These are phyloP conservation scores for Desmodesmus armatus DNA, from an alignment of 139 green algal genomes.

Conservation along the genomic window DNA sequence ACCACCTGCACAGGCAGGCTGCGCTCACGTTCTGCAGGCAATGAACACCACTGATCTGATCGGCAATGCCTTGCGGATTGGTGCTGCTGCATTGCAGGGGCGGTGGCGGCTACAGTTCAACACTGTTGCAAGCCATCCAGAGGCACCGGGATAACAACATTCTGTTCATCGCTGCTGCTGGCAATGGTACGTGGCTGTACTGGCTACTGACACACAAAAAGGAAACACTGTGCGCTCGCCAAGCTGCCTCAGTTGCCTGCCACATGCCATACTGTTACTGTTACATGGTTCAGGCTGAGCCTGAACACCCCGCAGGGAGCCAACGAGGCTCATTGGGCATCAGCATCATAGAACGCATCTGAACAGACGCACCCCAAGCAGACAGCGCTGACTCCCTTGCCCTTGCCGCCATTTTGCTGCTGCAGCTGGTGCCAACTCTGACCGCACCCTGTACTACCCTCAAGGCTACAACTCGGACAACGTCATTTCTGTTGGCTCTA, in stretches of 20 bases:
- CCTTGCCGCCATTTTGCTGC: neutral
- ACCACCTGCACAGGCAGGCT: neutral
- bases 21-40: neutral
- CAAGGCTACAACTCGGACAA: neutral
- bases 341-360: neutral
- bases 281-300: no score
- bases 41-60: neutral
- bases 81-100: neutral
- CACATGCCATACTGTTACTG: neutral
- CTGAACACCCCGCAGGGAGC: no score
- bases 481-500: neutral
- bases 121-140: neutral
- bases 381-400: neutral
- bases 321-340: neutral
- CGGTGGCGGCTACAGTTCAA: neutral
- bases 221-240: neutral
- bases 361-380: neutral
- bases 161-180: constrained; percentile 5
- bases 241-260: neutral
- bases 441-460: neutral
- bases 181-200: constrained; percentile 5
- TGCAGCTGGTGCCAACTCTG: neutral
- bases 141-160: neutral
- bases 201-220: no score
- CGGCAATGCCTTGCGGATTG: neutral